Evolutionary conservation across 768 basidiomycete species (phyloP).

Genomic region (Psilocybe subaeruginosa): DNA sequence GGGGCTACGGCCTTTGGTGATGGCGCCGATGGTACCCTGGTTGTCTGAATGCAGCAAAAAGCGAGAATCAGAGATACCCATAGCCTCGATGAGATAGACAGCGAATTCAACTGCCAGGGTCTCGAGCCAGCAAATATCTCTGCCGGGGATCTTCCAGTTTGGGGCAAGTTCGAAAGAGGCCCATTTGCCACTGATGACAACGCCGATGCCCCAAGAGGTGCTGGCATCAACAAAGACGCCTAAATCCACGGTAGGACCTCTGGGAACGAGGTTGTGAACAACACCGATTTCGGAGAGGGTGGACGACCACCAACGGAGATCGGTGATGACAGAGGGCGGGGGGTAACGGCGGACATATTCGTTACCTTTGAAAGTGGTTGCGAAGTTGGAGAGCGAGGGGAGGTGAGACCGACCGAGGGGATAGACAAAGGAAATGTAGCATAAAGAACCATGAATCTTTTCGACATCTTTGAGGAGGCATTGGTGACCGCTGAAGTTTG

Average conservation of each 20-base stretch:
- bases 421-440: constrained; percentile 34
- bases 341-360: constrained; percentile 9
- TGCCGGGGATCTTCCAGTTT: neutral
- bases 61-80: neutral
- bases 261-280: constrained; percentile 12
- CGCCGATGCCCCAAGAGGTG: neutral
- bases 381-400: constrained; percentile 28
- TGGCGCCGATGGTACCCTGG: neutral
- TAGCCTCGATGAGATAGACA: neutral
- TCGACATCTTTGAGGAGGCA: constrained; percentile 24
- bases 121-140: neutral
- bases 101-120: neutral
- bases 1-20: neutral
- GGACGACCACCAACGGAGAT: constrained; percentile 32
- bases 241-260: constrained; percentile 21
- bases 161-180: neutral
- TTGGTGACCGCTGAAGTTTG: too few relatives aligned
- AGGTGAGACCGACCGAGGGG: constrained; percentile 22
- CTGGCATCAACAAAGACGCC: constrained; percentile 12
- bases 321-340: constrained; percentile 3
- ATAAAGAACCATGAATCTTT: constrained; percentile 32
- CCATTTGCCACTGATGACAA: neutral
- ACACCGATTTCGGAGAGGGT: constrained; percentile 3
- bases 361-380: constrained; percentile 19
- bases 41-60: neutral